Base-by-base conservation (phyloP, 2,329 filamentous ascomycete species). In the Huntiella moniliformis region DNA sequence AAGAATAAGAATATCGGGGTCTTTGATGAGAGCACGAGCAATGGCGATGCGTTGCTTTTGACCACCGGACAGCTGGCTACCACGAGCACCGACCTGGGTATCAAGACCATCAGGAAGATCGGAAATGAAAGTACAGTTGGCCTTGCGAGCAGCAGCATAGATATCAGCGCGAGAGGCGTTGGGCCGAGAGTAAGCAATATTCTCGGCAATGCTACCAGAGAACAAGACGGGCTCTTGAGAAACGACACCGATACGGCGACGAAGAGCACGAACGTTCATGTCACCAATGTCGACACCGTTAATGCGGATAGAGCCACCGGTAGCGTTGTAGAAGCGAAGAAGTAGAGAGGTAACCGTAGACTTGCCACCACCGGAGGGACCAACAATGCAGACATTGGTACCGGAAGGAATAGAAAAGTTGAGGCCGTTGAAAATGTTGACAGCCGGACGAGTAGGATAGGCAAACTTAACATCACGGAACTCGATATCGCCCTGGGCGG, bases 41-140 rank as follows among this genome's bases (percentile, higher is more conserved):
- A 98, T 98, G 34, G 91, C 91, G 55, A 98, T 96, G 52, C 91
- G 80, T 61, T 98, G 91, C 64, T 96, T 96, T 62, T 98, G 91
- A 0, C 91, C 91, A 44, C 91, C 91, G 6, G 86, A 95, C 0
- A 98, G 71, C 61, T 96, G 88, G 1, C 88, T 87, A 32, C 91
- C 91, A 52, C 91, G 74, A 12, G 88, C 82, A 45, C 92, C 92
- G 28, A 94, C 91, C 52, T 82, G 82, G 0, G 91, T 98, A 57
- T 98, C 88, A 5, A 98, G 72, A 4, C 91, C 91, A 48, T 96
- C 86, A 22, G 91, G 91, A 54, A 98, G 92, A 60, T 98, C 91
- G 58, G 82, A 80, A 60, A 98, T 94, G 58, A 98, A 98, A 54
- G 82, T 80, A 60, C 91, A 98, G 61, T 98, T 98, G 45, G 91